Evolutionary conservation across 2,329 filamentous ascomycete genomes (phyloP), one percentile per base, ranked within the genome.

Genomic region (Phoma herbarum): DNA sequence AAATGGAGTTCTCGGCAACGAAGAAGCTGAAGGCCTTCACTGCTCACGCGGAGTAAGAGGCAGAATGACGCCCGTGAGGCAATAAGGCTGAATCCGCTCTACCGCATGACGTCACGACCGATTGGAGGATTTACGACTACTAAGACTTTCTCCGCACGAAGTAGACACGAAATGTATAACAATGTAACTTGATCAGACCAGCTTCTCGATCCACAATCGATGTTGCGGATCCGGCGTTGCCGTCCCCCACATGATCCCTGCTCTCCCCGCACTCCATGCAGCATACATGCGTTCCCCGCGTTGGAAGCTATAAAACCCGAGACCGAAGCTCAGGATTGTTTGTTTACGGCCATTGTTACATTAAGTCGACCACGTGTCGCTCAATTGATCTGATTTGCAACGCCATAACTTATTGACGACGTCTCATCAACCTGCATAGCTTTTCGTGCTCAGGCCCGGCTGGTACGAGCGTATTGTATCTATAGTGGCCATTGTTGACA

Each of bases 1-100:
- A 82, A 54, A 59, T 85, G 12, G 77, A 82, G 43, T 78, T 84
- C 45, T 73, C 75, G 51, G 79, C 81, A 20, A 65, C 68, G 1
- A 78, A 79, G 52, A 77, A 75, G 16, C 64, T 85, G 65, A 77
- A 82, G 43, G 70, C 82, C 35, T 86, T 83, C 72, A 80, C 78
- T 41, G 80, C 83, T 8, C 84, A 76, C 47, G 79, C 77, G 5
- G 78, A 80, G 70, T 79, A 77, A 45, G 29, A 37, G n/a, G 39
- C 44, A 31, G 2, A 33, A 57, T 62, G 53, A 62, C 60, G 61
- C 55, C 64, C 58, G 29, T 31, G 31, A 7, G 9, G 16, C 16
- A 1, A 14, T 64, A 57, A 62, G 61, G 62, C 60, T 68, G 60
- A 59, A 57, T 35, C 18, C 20, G 39, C 25, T 23, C 14, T 42